Evolutionary conservation across 495 filamentous ascomycete genomes (phyloP), one percentile per base, ranked within the genome.

Genomic region (Aspergillus sparsus): DNA sequence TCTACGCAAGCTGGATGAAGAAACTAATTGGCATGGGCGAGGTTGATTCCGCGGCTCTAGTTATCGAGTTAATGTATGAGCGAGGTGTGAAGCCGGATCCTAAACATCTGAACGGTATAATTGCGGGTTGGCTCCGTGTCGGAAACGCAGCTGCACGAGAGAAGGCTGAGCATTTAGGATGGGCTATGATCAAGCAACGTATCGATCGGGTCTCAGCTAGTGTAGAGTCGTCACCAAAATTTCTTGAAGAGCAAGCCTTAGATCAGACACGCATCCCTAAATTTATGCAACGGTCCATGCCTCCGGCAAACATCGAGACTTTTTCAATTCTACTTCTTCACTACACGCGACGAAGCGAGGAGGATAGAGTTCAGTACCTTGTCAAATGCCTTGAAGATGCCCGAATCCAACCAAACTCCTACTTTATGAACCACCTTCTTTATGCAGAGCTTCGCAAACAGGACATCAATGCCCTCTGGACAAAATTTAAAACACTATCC

Each of bases 1-100:
- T 93, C 71, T 86, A 87, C 62, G 89, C 87, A 11, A 90, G 85
- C 63, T 93, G 89, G 89, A 79, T 92, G 66, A 92, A 90, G 71
- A 86, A 89, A 42, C 80, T 93, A 2, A 87, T 93, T 59, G 88
- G 87, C 32, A 83, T 85, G 66, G 87, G 85, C 6, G 83, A 91
- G 57, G 74, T 88, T 15, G 83, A 88, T 62, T 86, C 86, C 9
- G 89, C 89, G 7, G 83, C 82, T 37, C 76, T 83, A 41, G 88
- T 92, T 12, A 75, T 90, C 12, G 81, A 85, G 32, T 74, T 88
- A 52, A 88, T 90, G 82, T 84, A 84, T 67, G 80, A 83, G 34
- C 83, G 81, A 65, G 84, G 83, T 3, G 80, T 91, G 4, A 78
- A 70, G 37, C 82, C 89, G 12, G 84, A 89, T 56, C 66, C 86